Percentiles rank a stretch among this genome's conserved stretches.
phyloP scores from a whole-genome alignment of 1,284 basidiomycete genomes.

The Chiua sp. region DNA sequence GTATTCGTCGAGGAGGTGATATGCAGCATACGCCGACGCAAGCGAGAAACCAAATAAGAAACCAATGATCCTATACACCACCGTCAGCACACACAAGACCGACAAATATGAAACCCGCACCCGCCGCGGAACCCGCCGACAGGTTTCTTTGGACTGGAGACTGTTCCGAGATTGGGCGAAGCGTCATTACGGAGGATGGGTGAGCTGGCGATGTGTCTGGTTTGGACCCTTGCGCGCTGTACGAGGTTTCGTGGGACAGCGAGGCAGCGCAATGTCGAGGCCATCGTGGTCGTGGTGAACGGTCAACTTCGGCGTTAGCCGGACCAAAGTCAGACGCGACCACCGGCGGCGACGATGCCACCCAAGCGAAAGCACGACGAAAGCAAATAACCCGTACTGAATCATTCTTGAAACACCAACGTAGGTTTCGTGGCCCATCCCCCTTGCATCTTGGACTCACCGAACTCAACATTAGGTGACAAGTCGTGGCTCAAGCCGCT shows the following conservation, averaged over 20 bases:
- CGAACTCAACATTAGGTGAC: conserved; percentile 51
- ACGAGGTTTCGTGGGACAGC: conserved; percentile 29
- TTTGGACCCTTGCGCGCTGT: conserved; percentile 22
- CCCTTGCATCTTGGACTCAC: background rate
- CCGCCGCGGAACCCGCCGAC: conserved; percentile 87
- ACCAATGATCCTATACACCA: conserved; percentile 73
- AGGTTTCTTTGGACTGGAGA: conserved; percentile 73
- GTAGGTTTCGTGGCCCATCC: conserved; percentile 47
- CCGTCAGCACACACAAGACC: conserved; percentile 11
- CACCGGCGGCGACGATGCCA: conserved; percentile 41
- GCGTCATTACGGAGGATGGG: conserved; percentile 53
- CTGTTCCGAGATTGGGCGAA: conserved; percentile 57
- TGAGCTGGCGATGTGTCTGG: conserved; percentile 46
- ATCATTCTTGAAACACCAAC: conserved; percentile 64
- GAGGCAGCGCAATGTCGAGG: conserved; percentile 46
- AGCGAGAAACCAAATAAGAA: conserved; percentile 91
- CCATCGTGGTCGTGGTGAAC: conserved; percentile 35
- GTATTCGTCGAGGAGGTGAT: conserved; percentile 90
- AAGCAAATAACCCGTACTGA: conserved; percentile 58
- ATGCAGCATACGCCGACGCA: conserved; percentile 84
- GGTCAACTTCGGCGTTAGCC: conserved; percentile 30
- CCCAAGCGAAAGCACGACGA: conserved; percentile 56
- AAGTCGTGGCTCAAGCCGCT: conserved; percentile 95
- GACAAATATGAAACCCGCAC: conserved; percentile 47
- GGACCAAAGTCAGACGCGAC: conserved; percentile 13